Conservation (phyloP, 306 rosid genomes). For the Psophocarpus tetragonolobus region DNA sequence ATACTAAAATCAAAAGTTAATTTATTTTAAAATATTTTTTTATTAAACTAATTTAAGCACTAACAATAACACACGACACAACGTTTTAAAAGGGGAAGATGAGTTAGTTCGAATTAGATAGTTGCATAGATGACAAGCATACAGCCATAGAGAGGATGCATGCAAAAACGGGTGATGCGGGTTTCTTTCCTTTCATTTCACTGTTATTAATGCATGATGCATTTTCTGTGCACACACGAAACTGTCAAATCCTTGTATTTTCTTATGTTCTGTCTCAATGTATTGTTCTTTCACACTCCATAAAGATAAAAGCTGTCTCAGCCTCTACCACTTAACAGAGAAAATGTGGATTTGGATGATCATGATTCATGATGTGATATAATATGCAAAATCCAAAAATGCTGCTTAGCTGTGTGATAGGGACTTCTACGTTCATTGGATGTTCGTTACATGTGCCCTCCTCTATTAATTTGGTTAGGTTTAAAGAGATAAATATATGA, state of each 20-base stretch:
- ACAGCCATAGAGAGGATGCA: neutral
- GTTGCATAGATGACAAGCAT: neutral
- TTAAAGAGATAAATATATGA: too few relatives aligned
- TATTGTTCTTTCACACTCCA: neutral
- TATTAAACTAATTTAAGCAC: too few relatives aligned
- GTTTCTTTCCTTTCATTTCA: neutral
- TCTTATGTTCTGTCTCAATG: neutral
- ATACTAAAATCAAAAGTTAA: too few relatives aligned
- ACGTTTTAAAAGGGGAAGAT: neutral
- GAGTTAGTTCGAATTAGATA: neutral
- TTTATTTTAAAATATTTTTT: too few relatives aligned
- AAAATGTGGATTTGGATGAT: neutral
- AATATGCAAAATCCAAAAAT: neutral
- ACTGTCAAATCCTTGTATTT: neutral
- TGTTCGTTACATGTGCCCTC: too few relatives aligned
- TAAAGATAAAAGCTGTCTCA: neutral
- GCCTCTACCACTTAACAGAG: neutral
- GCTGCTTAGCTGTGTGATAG: neutral
- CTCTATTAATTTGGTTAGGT: too few relatives aligned
- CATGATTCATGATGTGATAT: neutral
- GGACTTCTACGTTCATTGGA: too few relatives aligned
- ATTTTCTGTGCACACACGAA: neutral
- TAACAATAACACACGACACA: neutral
- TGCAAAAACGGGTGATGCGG: neutral
- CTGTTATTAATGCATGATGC: neutral